Conservation (phyloP, 306 rosid species). For the Lathyrus aphaca region DNA sequence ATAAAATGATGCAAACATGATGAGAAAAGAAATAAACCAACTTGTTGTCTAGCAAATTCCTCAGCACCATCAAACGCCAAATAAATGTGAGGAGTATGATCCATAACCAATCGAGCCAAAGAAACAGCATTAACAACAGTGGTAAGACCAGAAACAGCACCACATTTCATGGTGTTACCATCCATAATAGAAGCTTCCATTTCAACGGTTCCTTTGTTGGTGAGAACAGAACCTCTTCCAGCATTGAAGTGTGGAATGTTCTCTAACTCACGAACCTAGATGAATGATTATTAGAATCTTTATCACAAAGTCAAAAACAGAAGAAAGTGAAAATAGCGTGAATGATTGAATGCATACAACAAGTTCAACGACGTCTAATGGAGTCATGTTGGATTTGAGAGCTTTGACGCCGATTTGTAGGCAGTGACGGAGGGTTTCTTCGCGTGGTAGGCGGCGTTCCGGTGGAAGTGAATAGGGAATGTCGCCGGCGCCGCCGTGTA, state of each 20-base stretch:
- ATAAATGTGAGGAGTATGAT: slow-evolving; percentile 83
- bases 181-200: slow-evolving; percentile 96
- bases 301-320: not conserved
- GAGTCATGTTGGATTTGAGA: slow-evolving; percentile 56
- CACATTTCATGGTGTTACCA: slow-evolving; percentile 66
- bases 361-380: slow-evolving; percentile 66
- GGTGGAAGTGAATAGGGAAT: slow-evolving; percentile 62
- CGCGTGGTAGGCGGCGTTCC: slow-evolving; percentile 73
- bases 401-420: slow-evolving; percentile 76
- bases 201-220: slow-evolving; percentile 66
- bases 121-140: slow-evolving; percentile 85
- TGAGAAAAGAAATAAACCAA: slow-evolving; percentile 12
- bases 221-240: slow-evolving; percentile 78
- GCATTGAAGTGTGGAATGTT: slow-evolving; percentile 76
- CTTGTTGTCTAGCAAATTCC: slow-evolving; percentile 51
- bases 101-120: slow-evolving; percentile 85
- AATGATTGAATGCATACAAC: slow-evolving; percentile 31
- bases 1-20: not conserved
- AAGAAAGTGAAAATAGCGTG: not conserved
- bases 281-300: not conserved
- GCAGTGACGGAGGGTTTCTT: slow-evolving; percentile 76
- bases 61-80: slow-evolving; percentile 52
- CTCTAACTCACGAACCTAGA: slow-evolving; percentile 77
- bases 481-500: slow-evolving; percentile 96
- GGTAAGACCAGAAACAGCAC: slow-evolving; percentile 85